Evolutionary conservation across 352 stramenopile genomes (phyloP), one percentile per base, ranked within the genome.

Genomic region (Phytopythium litorale): DNA sequence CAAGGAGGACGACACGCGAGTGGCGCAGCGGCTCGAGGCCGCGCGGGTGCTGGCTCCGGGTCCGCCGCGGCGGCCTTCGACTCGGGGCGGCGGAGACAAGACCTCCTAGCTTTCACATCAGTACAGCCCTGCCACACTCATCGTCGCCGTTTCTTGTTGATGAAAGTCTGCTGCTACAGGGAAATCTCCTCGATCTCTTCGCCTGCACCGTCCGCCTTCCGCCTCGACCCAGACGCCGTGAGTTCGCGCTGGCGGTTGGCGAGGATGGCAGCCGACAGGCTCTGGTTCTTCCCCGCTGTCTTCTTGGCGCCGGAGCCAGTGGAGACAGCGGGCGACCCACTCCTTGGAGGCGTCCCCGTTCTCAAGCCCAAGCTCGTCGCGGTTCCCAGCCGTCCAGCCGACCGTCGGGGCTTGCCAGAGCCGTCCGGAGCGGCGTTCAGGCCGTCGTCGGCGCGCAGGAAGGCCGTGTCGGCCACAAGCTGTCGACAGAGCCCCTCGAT

Each of bases 401-500:
- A 61, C n/a, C 59, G 60, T 0, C 54, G 35, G 4, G 18, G 45
- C 33, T 19, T 58, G 45, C 19, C 21, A 25, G 9, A 8, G 0
- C 21, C 45, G 12, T 51, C 45, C 9, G 4, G 1, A 5, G 4
- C n/a, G 7, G 43, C 4, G 45, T 74, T 63, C 0, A 65, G 54
- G 25, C 72, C 65, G 45, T 63, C 73, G 12, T 76, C 67, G 11
- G 73, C 60, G 30, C 73, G 70, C 56, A 81, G 48, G 25, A 71
- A 78, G 21, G 78, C 71, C 7, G 76, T 83, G 25, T 85, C 76
- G 11, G 56, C 71, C 51, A 89, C 76, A 40, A 91, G 75, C 54
- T 88, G 72, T 56, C 82, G 70, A 43, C 82, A 91, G 4, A 89
- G 61, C n/a, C 76, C 76, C 59, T 91, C 79, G 50, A 91, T 89